A percentile compares a stretch with the other conserved stretches of the same genome.
Evolutionary conservation across 1,139 yeast species (phyloP).

Genomic region (Pichia sp.): DNA sequence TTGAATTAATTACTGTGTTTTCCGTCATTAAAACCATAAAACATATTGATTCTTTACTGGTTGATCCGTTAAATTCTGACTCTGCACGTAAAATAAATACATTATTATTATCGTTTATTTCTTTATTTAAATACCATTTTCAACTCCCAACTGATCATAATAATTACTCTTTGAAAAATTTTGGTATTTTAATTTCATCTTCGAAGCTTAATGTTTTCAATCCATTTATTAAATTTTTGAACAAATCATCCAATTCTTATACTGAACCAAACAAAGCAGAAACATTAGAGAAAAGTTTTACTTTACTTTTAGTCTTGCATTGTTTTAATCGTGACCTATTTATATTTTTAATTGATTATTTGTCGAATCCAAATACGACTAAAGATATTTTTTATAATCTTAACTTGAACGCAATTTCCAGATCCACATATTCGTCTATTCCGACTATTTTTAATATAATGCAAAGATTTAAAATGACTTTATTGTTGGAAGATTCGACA

Average conservation of each 20-base stretch:
- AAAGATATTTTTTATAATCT: conserved; percentile 4
- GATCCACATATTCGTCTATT: neutral
- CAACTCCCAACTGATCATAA: conserved; percentile 22
- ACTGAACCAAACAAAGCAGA: conserved; percentile 18
- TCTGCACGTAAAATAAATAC: conserved; percentile 12
- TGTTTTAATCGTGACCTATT: conserved; percentile 18
- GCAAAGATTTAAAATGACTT: conserved; percentile 17
- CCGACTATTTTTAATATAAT: conserved; percentile 19
- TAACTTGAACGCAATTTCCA: neutral
- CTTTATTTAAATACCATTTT: conserved; percentile 25
- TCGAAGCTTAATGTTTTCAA: conserved; percentile 13
- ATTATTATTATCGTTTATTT: conserved; percentile 16
- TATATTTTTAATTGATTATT: neutral
- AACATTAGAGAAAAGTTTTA: conserved; percentile 19
- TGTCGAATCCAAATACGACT: neutral
- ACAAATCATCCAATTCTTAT: conserved; percentile 11
- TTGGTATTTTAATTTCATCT: conserved; percentile 19
- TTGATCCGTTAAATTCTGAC: conserved; percentile 10
- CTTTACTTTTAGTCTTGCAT: conserved; percentile 19
- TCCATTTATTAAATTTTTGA: conserved; percentile 18
- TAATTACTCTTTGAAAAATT: conserved; percentile 25
- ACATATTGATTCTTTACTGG: conserved; percentile 15
- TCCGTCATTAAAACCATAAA: conserved; percentile 18
- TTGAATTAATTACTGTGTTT: conserved; percentile 24
- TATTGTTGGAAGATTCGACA: conserved; percentile 19